Percentiles rank a stretch among this genome's conserved stretches.
Conservation (phyloP, 2,329 filamentous ascomycete species). For the Sarocladiaceae sp. region DNA sequence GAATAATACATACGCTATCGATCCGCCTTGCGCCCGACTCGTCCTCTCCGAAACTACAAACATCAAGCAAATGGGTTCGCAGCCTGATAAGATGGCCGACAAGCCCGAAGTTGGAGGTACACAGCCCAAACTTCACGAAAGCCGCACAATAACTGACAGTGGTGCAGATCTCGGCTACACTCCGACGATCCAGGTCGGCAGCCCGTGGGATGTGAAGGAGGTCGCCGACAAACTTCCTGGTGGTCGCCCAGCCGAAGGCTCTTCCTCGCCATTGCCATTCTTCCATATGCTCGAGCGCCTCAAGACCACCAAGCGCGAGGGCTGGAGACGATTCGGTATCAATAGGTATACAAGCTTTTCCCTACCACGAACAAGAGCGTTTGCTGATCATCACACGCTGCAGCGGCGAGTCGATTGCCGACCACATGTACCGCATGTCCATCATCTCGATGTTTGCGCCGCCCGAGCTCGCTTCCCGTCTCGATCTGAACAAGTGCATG, state of each 20-base stretch:
- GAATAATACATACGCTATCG: no score
- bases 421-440: constrained; percentile 99
- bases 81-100: constrained; percentile 16
- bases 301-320: constrained; percentile 94
- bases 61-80: constrained; percentile 21
- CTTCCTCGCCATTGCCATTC: constrained; percentile 75
- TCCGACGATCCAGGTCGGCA: constrained; percentile 32
- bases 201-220: constrained; percentile 49
- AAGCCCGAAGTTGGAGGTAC: constrained; percentile 19
- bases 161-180: constrained; percentile 27
- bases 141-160: not conserved
- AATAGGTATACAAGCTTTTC: constrained; percentile 32
- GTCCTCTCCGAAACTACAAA: not conserved
- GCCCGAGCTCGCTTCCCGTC: constrained; percentile 57
- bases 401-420: constrained; percentile 83
- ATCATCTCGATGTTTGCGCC: constrained; percentile 92
- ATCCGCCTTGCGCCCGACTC: no score
- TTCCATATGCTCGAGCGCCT: constrained; percentile 91
- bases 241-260: constrained; percentile 46
- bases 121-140: constrained; percentile 3
- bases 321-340: constrained; percentile 87
- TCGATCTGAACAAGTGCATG: constrained; percentile 79
- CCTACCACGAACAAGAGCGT: constrained; percentile 14
- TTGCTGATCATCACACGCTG: not conserved
- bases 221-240: constrained; percentile 60